A percentile compares a stretch with the other conserved stretches of the same genome.
Conservation (phyloP, 2,329 filamentous ascomycete species). For the Hyphodiscus sp. region DNA sequence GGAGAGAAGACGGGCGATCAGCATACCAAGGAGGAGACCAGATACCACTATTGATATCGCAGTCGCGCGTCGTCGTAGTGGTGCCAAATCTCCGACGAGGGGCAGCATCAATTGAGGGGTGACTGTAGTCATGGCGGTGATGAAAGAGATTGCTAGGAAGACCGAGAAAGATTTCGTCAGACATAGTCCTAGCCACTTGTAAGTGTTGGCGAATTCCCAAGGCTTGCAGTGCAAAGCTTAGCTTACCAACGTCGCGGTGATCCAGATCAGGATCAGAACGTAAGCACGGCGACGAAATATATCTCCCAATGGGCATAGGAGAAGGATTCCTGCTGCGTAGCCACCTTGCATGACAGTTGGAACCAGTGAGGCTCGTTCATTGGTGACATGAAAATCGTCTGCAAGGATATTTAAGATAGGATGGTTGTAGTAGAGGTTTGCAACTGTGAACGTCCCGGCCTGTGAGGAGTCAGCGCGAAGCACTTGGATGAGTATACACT, state of each 20-base stretch:
- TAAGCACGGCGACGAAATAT: conserved; percentile 61
- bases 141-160: conserved; percentile 65
- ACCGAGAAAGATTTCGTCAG: conserved; percentile 56
- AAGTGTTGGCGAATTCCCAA: background rate
- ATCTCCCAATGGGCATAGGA: conserved; percentile 72
- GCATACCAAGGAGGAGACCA: conserved; percentile 67
- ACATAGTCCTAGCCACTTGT: conserved; percentile 64
- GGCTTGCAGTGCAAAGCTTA: background rate
- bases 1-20: conserved; percentile 68
- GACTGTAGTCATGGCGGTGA: conserved; percentile 71
- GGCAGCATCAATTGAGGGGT: conserved; percentile 78
- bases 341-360: conserved; percentile 75
- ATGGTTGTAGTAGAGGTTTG: conserved; percentile 77
- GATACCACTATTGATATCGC: conserved; percentile 70
- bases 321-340: conserved; percentile 66
- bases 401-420: conserved; percentile 73
- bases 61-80: conserved; percentile 58
- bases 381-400: conserved; percentile 60
- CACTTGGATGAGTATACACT: background rate
- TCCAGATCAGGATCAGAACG: conserved; percentile 58
- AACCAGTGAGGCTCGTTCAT: conserved; percentile 60
- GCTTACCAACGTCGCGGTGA: conserved; percentile 61
- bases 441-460: conserved; percentile 62
- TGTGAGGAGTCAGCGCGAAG: conserved; percentile 22
- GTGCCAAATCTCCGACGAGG: conserved; percentile 71